phyloP scores from a whole-genome alignment of 306 rosid species.

The Citrullus amarus region DNA sequence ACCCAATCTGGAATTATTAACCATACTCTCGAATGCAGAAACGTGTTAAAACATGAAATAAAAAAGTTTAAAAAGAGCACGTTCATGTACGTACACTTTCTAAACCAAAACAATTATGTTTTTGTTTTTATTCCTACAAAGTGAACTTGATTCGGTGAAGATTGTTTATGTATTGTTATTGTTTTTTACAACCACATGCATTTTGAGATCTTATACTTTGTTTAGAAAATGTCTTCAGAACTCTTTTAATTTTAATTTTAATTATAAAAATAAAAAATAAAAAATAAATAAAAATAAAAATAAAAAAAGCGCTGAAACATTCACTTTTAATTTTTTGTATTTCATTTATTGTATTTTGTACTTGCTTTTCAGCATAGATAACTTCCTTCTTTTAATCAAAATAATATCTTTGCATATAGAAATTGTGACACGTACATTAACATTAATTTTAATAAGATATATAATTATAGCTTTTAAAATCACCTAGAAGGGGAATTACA shows the following conservation, averaged over 20 bases:
- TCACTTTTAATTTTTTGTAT: too few species aligned
- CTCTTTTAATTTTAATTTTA: background rate
- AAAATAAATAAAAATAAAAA: too few species aligned
- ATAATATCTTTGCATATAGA: background rate
- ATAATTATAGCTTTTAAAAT: background rate
- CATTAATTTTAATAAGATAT: background rate
- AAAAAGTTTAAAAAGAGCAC: background rate
- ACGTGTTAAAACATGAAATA: background rate
- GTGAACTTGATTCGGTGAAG: background rate
- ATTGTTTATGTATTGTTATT: background rate
- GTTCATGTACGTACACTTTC: background rate
- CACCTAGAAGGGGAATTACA: background rate
- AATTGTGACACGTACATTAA: background rate
- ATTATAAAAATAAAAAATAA: too few species aligned
- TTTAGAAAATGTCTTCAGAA: background rate
- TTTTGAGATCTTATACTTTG: background rate
- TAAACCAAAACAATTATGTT: background rate
- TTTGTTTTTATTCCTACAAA: background rate
- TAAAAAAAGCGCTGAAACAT: too few species aligned
- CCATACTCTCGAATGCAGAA: background rate
- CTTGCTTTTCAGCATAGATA: background rate
- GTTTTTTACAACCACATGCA: background rate
- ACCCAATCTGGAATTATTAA: background rate
- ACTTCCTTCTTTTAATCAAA: background rate
- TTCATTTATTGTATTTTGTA: background rate